phyloP scores from a whole-genome alignment of 1,139 yeast genomes.

The Debaryomyces fabryi region DNA sequence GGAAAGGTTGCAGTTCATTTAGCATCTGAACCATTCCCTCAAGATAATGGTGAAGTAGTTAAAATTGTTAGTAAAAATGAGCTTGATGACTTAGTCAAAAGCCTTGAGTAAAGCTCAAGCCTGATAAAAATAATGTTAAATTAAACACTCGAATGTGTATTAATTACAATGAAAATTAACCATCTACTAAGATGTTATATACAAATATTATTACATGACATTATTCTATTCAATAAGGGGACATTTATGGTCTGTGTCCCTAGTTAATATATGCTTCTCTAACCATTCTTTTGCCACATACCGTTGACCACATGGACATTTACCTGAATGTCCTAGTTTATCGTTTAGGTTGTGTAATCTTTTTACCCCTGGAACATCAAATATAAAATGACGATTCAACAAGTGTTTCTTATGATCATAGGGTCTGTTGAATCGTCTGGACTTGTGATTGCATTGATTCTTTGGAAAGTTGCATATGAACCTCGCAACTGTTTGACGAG shows the following conservation, averaged over 20 bases:
- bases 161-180: neutral
- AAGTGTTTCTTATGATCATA: conserved; percentile 72
- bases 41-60: conserved; percentile 1
- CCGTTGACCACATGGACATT: conserved; percentile 59
- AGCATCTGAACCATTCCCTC: conserved; percentile 20
- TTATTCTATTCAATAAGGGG: conserved; percentile 22
- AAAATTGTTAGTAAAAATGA: neutral
- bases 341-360: conserved; percentile 55
- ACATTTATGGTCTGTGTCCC: conserved; percentile 31
- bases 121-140: neutral
- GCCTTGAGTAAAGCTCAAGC: neutral
- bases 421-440: conserved; percentile 67
- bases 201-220: neutral
- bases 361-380: conserved; percentile 52
- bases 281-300: conserved; percentile 60
- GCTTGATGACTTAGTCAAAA: neutral
- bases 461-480: conserved; percentile 64
- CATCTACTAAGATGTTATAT: neutral
- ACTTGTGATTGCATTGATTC: conserved; percentile 57
- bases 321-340: conserved; percentile 55
- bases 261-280: conserved; percentile 52
- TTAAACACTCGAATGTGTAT: neutral
- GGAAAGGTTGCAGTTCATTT: conserved; percentile 46
- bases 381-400: conserved; percentile 61
- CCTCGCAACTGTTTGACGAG: conserved; percentile 60